Evolutionary conservation across 1,284 basidiomycete species (phyloP).

Genomic region (Apiotrichum sp.): DNA sequence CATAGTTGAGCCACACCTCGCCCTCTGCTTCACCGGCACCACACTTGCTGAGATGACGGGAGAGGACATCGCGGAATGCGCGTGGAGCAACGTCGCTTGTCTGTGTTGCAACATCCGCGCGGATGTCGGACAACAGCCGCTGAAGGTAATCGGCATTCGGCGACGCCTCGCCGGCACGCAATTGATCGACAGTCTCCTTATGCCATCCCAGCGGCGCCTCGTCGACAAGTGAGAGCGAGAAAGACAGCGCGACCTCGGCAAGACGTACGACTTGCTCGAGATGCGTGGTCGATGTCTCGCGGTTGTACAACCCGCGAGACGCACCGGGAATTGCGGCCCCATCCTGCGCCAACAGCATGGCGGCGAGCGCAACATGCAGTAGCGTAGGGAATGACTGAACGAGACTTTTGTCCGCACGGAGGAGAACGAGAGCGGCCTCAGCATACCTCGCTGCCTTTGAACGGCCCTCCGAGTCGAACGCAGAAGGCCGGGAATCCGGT

Average conservation of each 20-base stretch:
- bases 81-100: slow-evolving; percentile 51
- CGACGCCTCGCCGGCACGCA: slow-evolving; percentile 17
- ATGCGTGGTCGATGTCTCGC: slow-evolving; percentile 41
- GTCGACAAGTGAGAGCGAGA: slow-evolving; percentile 56
- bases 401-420: slow-evolving; percentile 58
- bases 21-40: slow-evolving; percentile 60
- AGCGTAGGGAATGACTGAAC: slow-evolving; percentile 47
- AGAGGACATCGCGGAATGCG: slow-evolving; percentile 58
- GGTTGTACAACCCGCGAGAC: slow-evolving; percentile 53
- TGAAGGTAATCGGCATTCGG: slow-evolving; percentile 30
- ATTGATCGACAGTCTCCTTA: slow-evolving; percentile 47
- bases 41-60: slow-evolving; percentile 54
- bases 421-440: slow-evolving; percentile 56
- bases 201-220: slow-evolving; percentile 53
- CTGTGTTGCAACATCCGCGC: slow-evolving; percentile 5
- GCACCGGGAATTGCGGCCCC: slow-evolving; percentile 52
- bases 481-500: slow-evolving; percentile 1
- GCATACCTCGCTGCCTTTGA: slow-evolving; percentile 60
- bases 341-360: slow-evolving; percentile 47
- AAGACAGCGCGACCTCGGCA: slow-evolving; percentile 60
- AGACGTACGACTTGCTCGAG: slow-evolving; percentile 53
- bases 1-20: slow-evolving; percentile 68
- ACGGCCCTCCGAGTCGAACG: slow-evolving; percentile 48
- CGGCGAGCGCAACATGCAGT: slow-evolving; percentile 29
- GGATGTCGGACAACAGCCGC: slow-evolving; percentile 19